Conservation (phyloP, 768 basidiomycete genomes). For the Suillus bovinus region DNA sequence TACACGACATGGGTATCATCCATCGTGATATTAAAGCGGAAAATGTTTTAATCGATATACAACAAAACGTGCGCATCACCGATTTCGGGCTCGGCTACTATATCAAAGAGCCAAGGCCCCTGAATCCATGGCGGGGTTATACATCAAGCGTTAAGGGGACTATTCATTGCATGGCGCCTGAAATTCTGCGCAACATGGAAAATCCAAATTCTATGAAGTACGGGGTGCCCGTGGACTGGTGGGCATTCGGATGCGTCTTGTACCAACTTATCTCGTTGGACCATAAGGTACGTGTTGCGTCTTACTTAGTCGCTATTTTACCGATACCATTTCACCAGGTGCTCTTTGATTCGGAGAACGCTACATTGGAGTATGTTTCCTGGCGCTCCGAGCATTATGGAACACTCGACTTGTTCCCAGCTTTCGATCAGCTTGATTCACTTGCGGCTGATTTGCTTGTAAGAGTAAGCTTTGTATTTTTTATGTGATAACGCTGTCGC, state of each 20-base stretch:
- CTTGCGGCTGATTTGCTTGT: slow-evolving; percentile 29
- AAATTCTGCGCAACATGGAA: slow-evolving; percentile 33
- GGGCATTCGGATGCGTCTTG: slow-evolving; percentile 42
- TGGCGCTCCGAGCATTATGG: slow-evolving; percentile 14
- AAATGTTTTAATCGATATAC: slow-evolving; percentile 59
- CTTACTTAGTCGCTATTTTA: neutral
- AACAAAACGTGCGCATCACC: slow-evolving; percentile 40
- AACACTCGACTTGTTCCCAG: slow-evolving; percentile 23
- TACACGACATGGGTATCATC: no score
- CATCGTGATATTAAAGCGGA: slow-evolving; percentile 72
- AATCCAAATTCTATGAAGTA: slow-evolving; percentile 21
- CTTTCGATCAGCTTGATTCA: slow-evolving; percentile 22
- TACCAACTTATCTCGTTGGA: slow-evolving; percentile 36
- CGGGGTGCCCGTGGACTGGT: slow-evolving; percentile 40
- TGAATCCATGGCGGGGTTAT: slow-evolving; percentile 19
- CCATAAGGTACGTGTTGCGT: slow-evolving; percentile 23
- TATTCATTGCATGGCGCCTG: slow-evolving; percentile 41
- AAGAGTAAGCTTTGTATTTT: slow-evolving; percentile 26
- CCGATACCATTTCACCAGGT: slow-evolving; percentile 20
- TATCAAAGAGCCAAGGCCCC: slow-evolving; percentile 7
- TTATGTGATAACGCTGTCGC: neutral
- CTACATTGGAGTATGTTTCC: slow-evolving; percentile 23
- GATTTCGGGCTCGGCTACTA: slow-evolving; percentile 45
- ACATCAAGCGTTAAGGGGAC: slow-evolving; percentile 35
- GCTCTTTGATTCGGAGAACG: slow-evolving; percentile 31